Base-by-base conservation (phyloP, 2,329 filamentous ascomycete genomes). In the Byssochlamys sp. region DNA sequence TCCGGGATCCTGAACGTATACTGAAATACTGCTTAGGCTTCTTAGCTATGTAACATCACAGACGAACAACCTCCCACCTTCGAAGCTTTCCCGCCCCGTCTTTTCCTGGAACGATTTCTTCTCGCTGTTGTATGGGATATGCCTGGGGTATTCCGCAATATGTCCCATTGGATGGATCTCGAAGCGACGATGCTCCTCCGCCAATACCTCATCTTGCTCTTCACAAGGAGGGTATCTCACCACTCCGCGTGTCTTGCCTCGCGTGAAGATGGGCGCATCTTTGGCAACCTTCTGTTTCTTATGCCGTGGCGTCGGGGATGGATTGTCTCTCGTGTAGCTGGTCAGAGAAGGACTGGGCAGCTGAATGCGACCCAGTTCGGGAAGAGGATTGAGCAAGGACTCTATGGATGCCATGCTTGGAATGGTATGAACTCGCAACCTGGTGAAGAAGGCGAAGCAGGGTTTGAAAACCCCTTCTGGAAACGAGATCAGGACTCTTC, bases 71-170 rank as follows among this genome's bases (percentile, higher is more conserved):
- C 53, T 66, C 76, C 67, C 77, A 94, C 92, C 89, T 81, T 96
- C 88, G 64, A 96, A 95, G 60, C 87, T 88, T 64, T 95, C 89
- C 56, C 91, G 80, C 1, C 90, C 90, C 2, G 92, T 97, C 77
- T 90, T 95, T 62, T 87, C 84, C 61, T 86, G 83, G 66, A 96
- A 95, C 59, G 87, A 82, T 72, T 95, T 95, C 79, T 96, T 97
- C 63, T 90, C 89, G 70, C 91, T 96, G 68, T 90, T 91, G 74
- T 97, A 97, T 0, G 92, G 92, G 59, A 96, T 95, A 66, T 92
- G 90, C 55, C 85, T 80, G 62, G 83, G 82, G 60, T 80, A 86
- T 3, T 80, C 75, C n/a, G 66, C 72, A 56, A 86, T 84, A n/a
- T 77, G 67, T 1, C 78, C 90, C 60, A 79, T 76, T 0, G 89